phyloP scores from a whole-genome alignment of 495 filamentous ascomycete species.

The Neurospora sp. region DNA sequence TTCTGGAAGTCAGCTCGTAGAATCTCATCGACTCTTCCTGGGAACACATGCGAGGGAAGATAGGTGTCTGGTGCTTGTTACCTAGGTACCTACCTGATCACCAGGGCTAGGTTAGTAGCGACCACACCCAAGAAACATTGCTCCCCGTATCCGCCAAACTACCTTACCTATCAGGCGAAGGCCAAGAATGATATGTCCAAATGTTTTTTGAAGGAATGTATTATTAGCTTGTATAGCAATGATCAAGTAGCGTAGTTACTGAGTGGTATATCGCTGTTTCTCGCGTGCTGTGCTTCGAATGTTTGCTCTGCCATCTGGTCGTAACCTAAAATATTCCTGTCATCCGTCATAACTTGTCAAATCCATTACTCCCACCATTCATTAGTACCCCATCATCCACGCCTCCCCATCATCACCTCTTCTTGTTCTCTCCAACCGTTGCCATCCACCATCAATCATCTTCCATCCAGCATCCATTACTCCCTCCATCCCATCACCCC shows the following conservation, averaged over 20 bases:
- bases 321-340: neutral
- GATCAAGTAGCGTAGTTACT: neutral
- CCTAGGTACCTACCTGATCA: neutral
- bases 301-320: neutral
- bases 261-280: neutral
- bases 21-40: neutral
- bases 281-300: neutral
- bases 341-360: neutral
- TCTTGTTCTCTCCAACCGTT: neutral
- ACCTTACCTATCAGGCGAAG: too few relatives aligned
- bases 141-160: too few relatives aligned
- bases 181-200: too few relatives aligned
- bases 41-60: neutral
- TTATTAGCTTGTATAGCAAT: neutral
- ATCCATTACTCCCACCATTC: neutral
- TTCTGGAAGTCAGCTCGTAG: neutral
- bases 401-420: neutral
- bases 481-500: neutral
- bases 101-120: too few relatives aligned
- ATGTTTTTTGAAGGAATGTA: neutral
- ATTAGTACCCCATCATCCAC: neutral
- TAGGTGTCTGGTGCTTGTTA: neutral
- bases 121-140: too few relatives aligned
- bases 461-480: neutral
- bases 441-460: neutral